These are phyloP conservation scores for Trypanosoma scelopori DNA, from an alignment of 208 protist species.

Conservation along the genomic window DNA sequence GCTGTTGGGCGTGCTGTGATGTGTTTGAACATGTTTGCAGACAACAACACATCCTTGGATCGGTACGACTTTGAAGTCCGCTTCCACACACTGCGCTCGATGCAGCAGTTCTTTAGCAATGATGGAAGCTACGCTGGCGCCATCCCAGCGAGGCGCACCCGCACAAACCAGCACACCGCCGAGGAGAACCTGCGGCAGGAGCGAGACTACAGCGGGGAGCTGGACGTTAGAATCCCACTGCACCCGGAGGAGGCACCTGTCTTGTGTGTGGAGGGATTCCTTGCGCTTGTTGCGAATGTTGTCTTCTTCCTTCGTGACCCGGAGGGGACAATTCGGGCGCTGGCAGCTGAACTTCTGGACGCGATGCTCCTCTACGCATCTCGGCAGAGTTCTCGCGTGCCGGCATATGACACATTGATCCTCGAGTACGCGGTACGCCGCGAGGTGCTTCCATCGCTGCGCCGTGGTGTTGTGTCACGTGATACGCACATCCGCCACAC, in stretches of 20 bases:
- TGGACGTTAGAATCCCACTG: conserved; percentile 64
- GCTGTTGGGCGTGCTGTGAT: conserved; percentile 60
- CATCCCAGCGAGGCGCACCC: background rate
- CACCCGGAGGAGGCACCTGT: conserved; percentile 45
- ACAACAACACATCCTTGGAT: conserved; percentile 43
- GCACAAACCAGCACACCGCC: background rate
- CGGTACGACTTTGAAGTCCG: conserved; percentile 88
- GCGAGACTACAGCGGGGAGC: conserved; percentile 61
- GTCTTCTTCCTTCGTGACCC: conserved; percentile 87
- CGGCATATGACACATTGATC: conserved; percentile 36
- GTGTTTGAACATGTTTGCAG: conserved; percentile 78
- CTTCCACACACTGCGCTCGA: conserved; percentile 81
- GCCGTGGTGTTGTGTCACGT: conserved; percentile 75
- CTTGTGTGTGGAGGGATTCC: conserved; percentile 60
- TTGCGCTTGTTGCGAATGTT: conserved; percentile 60
- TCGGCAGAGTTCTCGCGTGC: conserved; percentile 17
- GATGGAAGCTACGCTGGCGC: conserved; percentile 48
- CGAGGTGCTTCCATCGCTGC: conserved; percentile 73
- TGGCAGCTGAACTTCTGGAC: conserved; percentile 62
- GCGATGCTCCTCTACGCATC: conserved; percentile 81
- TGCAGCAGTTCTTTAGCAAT: conserved; percentile 76
- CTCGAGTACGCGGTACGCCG: conserved; percentile 71
- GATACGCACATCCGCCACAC: conserved; percentile 72
- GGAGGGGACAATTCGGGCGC: conserved; percentile 71
- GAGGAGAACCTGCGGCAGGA: conserved; percentile 38